Percentiles rank a stretch among this genome's conserved stretches.
Conservation (phyloP, 1,284 basidiomycete genomes). For the Moniliophthora roreri region DNA sequence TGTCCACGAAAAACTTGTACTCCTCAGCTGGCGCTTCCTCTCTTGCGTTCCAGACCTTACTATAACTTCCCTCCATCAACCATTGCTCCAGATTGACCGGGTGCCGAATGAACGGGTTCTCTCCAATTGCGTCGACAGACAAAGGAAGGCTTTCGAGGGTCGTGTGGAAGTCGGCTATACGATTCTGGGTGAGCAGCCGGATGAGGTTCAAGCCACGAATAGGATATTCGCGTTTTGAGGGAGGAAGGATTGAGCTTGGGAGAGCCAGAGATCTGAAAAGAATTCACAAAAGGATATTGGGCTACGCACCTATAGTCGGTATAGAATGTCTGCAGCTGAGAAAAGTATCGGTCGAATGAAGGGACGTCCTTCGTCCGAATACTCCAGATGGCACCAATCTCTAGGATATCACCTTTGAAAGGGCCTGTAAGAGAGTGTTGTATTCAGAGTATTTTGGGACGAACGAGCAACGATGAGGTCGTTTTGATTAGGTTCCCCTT, state of each 20-base stretch:
- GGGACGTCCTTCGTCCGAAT: constrained; percentile 87
- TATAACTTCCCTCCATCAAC: constrained; percentile 99
- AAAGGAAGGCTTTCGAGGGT: constrained; percentile 93
- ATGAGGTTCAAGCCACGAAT: constrained; percentile 94
- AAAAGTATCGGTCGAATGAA: constrained; percentile 94
- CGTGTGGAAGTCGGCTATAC: constrained; percentile 98
- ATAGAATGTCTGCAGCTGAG: constrained; percentile 92
- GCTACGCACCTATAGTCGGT: constrained; percentile 71
- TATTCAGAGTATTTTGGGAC: constrained; percentile 25
- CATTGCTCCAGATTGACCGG: constrained; percentile 92
- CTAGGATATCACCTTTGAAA: constrained; percentile 83
- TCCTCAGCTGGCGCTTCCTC: constrained; percentile 86
- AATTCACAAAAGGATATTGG: not conserved
- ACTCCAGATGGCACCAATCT: constrained; percentile 94
- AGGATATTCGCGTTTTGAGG: constrained; percentile 84
- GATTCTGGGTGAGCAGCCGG: constrained; percentile 92
- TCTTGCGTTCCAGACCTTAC: constrained; percentile 95
- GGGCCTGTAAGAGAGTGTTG: constrained; percentile 6
- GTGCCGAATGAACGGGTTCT: constrained; percentile 81
- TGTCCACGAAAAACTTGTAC: constrained; percentile 89
- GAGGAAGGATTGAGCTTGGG: constrained; percentile 70
- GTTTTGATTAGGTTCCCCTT: constrained; percentile 52
- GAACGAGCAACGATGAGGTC: constrained; percentile 73
- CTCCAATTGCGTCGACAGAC: constrained; percentile 66
- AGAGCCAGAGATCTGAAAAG: constrained; percentile 3